Percentiles rank a stretch among this genome's conserved stretches.
These are phyloP conservation scores for Solanum neorickii DNA, from an alignment of 257 asterid species.

Conservation along the genomic window DNA sequence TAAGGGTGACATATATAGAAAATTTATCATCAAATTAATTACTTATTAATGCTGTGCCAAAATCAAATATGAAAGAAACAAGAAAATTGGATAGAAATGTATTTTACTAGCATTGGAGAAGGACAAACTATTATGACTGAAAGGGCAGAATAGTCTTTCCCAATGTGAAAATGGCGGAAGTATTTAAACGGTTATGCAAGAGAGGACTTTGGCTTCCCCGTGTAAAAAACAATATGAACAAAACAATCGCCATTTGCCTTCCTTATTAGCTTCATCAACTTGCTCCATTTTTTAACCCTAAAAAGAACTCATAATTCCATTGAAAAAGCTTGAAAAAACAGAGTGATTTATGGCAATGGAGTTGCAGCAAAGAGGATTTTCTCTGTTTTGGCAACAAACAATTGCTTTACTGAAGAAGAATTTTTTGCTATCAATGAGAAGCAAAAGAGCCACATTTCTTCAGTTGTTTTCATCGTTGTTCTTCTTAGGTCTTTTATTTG, in stretches of 20 bases:
- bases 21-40: neutral
- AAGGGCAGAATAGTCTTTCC: neutral
- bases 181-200: neutral
- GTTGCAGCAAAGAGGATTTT: conserved; percentile 11
- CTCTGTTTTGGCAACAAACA: conserved; percentile 22
- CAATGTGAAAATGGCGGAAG: neutral
- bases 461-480: conserved; percentile 25
- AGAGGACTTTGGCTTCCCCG: neutral
- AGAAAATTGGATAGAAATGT: neutral
- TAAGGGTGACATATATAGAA: neutral
- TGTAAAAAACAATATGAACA: neutral
- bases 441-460: conserved; percentile 10
- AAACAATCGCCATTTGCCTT: neutral
- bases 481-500: conserved; percentile 19
- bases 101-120: neutral
- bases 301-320: neutral
- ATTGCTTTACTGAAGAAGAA: conserved; percentile 29
- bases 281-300: neutral
- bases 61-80: neutral
- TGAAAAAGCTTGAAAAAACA: neutral
- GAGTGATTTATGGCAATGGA: conserved; percentile 8
- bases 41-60: neutral
- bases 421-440: conserved; percentile 11
- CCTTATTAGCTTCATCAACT: neutral
- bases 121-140: neutral